phyloP scores from a whole-genome alignment of 768 basidiomycete genomes.

The Tricholoma terreum region DNA sequence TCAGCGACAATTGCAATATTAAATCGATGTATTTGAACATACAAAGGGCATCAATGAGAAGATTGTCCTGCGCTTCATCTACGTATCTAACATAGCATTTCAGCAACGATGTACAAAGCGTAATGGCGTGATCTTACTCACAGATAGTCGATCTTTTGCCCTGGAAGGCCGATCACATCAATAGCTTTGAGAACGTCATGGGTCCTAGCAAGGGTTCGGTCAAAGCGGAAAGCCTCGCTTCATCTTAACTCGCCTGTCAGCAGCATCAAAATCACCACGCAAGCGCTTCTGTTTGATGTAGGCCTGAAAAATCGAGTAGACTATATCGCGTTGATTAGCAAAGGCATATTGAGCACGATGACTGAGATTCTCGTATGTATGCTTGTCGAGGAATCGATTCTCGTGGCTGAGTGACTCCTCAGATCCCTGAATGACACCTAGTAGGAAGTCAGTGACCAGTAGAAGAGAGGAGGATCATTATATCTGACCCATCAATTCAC shows the following conservation, averaged over 20 bases:
- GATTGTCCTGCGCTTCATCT: conserved; percentile 72
- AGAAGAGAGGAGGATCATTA: background rate
- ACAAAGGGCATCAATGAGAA: conserved; percentile 64
- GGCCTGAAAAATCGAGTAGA: conserved; percentile 52
- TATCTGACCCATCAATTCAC: conserved; percentile 59
- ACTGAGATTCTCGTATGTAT: conserved; percentile 47
- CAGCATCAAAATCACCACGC: conserved; percentile 47
- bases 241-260: conserved; percentile 49
- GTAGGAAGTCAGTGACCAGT: background rate
- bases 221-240: background rate
- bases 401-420: conserved; percentile 42
- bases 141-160: conserved; percentile 53
- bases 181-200: conserved; percentile 45
- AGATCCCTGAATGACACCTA: conserved; percentile 69
- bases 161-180: conserved; percentile 28
- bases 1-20: background rate
- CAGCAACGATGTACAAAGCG: background rate
- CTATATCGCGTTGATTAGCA: conserved; percentile 40
- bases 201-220: conserved; percentile 35
- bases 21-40: conserved; percentile 12
- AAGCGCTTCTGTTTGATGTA: conserved; percentile 48
- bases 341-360: conserved; percentile 53
- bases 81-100: conserved; percentile 46
- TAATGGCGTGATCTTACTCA: conserved; percentile 25
- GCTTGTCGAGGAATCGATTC: conserved; percentile 39